Conservation (phyloP, 352 stramenopile genomes). For the Globisporangium polare region DNA sequence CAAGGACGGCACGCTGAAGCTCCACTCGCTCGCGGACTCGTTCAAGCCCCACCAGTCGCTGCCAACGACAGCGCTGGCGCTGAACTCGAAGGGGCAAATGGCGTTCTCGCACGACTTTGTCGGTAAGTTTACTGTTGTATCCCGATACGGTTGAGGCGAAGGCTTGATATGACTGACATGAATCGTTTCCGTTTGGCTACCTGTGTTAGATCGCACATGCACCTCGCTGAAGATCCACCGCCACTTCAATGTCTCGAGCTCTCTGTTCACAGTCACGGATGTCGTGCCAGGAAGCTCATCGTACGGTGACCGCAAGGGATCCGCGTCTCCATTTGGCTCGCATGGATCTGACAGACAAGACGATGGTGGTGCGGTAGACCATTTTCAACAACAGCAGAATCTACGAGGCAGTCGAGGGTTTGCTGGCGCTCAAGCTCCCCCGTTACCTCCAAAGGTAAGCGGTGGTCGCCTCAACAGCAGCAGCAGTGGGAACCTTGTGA, state of each 20-base stretch:
- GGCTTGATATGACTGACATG: background rate
- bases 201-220: slow-evolving; percentile 66
- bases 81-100: slow-evolving; percentile 79
- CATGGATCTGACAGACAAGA: slow-evolving; percentile 15
- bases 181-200: background rate
- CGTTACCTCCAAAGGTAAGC: slow-evolving; percentile 10
- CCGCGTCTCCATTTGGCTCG: slow-evolving; percentile 11
- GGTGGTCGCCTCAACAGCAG: slow-evolving; percentile 5
- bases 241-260: slow-evolving; percentile 50
- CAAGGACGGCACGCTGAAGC: slow-evolving; percentile 83
- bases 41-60: slow-evolving; percentile 83
- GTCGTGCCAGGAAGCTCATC: slow-evolving; percentile 7
- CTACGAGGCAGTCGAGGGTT: slow-evolving; percentile 6
- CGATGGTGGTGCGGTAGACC: slow-evolving; percentile 3
- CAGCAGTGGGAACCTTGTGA: slow-evolving; percentile 17
- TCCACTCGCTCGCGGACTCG: slow-evolving; percentile 79
- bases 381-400: slow-evolving; percentile 3
- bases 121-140: slow-evolving; percentile 31
- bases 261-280: slow-evolving; percentile 67
- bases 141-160: background rate
- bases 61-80: slow-evolving; percentile 59
- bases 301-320: slow-evolving; percentile 15
- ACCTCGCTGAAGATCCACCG: slow-evolving; percentile 79
- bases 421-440: slow-evolving; percentile 5
- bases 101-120: slow-evolving; percentile 83